Evolutionary conservation across 805 yeast species (phyloP).

Genomic region (Nakazawaea molendinolei): DNA sequence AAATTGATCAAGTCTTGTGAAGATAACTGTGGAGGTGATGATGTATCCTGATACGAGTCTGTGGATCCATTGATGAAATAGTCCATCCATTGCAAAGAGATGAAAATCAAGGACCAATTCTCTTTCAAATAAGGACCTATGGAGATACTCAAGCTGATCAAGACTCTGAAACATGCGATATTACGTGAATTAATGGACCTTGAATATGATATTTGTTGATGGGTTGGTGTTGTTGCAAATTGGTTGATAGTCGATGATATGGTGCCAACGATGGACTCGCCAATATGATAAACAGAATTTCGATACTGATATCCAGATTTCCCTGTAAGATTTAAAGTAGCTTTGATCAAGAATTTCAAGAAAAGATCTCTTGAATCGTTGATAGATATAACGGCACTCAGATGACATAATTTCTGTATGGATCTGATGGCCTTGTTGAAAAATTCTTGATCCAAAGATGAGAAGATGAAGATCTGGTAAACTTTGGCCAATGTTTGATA

Average conservation of each 20-base stretch:
- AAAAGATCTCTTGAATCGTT: conserved; percentile 51
- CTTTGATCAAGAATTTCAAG: conserved; percentile 35
- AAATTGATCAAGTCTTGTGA: conserved; percentile 44
- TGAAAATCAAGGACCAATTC: conserved; percentile 60
- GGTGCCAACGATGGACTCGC: conserved; percentile 47
- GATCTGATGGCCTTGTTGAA: conserved; percentile 66
- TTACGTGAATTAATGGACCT: conserved; percentile 59
- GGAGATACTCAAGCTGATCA: conserved; percentile 70
- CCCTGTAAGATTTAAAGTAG: conserved; percentile 36
- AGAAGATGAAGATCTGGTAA: conserved; percentile 48
- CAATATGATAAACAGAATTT: conserved; percentile 32
- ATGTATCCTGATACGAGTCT: conserved; percentile 17
- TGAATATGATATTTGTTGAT: conserved; percentile 22
- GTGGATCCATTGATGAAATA: conserved; percentile 63
- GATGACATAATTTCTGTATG: conserved; percentile 74
- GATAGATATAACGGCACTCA: conserved; percentile 69
- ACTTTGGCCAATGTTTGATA: conserved; percentile 35
- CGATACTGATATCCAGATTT: conserved; percentile 22
- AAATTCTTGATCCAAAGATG: conserved; percentile 62
- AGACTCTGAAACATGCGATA: conserved; percentile 69
- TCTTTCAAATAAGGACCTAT: conserved; percentile 64
- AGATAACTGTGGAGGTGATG: conserved; percentile 34
- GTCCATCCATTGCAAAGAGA: conserved; percentile 74
- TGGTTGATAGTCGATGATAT: conserved; percentile 35
- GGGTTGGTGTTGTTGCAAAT: conserved; percentile 14